Evolutionary conservation across 768 basidiomycete genomes (phyloP).

Genomic region (Glaciozyma martinii): DNA sequence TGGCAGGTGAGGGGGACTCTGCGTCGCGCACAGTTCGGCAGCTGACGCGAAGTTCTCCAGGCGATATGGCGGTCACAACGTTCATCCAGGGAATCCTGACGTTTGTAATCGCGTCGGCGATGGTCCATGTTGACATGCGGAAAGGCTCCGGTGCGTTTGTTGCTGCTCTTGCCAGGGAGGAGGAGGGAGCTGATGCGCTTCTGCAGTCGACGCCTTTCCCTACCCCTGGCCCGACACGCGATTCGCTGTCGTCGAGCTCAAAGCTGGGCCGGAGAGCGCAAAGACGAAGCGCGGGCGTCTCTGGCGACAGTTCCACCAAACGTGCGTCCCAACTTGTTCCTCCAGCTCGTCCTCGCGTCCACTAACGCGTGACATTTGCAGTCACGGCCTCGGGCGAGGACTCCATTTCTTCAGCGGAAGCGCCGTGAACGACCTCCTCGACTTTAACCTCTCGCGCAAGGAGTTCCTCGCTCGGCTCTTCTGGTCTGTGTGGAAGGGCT

Average conservation of each 20-base stretch:
- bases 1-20: constrained; percentile 6
- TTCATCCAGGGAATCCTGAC: constrained; percentile 33
- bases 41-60: too few species aligned
- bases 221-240: constrained; percentile 16
- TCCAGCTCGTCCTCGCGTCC: too few species aligned
- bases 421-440: constrained; percentile 28
- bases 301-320: constrained; percentile 24
- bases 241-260: constrained; percentile 19
- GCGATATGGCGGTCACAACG: constrained; percentile 26
- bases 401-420: constrained; percentile 29
- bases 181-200: neutral
- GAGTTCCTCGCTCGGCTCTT: constrained; percentile 13
- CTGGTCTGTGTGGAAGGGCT: constrained; percentile 25
- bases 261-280: constrained; percentile 9
- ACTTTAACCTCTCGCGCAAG: constrained; percentile 4
- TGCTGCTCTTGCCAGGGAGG: neutral
- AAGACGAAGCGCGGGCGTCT: constrained; percentile 3
- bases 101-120: constrained; percentile 26
- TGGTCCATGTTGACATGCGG: constrained; percentile 32
- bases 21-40: too few species aligned
- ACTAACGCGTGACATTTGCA: neutral
- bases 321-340: neutral
- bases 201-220: neutral
- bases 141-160: constrained; percentile 19
- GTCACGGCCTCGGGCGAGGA: constrained; percentile 22